These are phyloP conservation scores for Nicotiana noctiflora DNA, from an alignment of 257 asterid species.

Conservation along the genomic window DNA sequence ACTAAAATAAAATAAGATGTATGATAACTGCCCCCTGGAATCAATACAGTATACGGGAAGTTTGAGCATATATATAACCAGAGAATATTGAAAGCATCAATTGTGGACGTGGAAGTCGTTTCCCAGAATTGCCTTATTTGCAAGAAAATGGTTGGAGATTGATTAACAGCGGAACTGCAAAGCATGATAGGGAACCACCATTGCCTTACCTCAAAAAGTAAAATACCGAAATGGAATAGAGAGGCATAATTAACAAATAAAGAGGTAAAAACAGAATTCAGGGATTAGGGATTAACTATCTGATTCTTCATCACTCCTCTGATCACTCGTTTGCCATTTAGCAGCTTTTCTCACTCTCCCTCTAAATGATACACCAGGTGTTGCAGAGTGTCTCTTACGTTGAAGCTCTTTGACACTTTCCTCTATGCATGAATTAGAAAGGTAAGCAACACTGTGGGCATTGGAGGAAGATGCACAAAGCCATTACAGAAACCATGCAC, in stretches of 20 bases:
- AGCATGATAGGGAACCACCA: not conserved
- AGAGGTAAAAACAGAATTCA: not conserved
- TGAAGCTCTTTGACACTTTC: constrained; percentile 82
- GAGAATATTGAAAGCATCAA: not conserved
- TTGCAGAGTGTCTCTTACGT: constrained; percentile 79
- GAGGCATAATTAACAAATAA: not conserved
- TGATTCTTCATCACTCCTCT: constrained; percentile 80
- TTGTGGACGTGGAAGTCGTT: not conserved
- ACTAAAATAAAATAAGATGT: not conserved
- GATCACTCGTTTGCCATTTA: constrained; percentile 70
- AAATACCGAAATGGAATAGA: not conserved
- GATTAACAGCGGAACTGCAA: not conserved
- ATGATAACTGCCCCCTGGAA: not conserved
- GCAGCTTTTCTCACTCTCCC: constrained; percentile 89
- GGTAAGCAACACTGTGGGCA: constrained; percentile 15
- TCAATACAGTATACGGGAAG: not conserved
- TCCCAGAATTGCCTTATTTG: not conserved
- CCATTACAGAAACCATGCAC: constrained; percentile 12
- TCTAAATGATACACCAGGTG: constrained; percentile 67
- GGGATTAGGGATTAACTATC: constrained; percentile 42
- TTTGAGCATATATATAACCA: not conserved
- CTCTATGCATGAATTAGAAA: constrained; percentile 38
- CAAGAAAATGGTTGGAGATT: not conserved
- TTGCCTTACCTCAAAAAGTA: not conserved
- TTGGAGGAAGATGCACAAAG: constrained; percentile 18